These are phyloP conservation scores for Plasmodium gallinaceum DNA, from an alignment of 169 alveolate species.

Conservation along the genomic window DNA sequence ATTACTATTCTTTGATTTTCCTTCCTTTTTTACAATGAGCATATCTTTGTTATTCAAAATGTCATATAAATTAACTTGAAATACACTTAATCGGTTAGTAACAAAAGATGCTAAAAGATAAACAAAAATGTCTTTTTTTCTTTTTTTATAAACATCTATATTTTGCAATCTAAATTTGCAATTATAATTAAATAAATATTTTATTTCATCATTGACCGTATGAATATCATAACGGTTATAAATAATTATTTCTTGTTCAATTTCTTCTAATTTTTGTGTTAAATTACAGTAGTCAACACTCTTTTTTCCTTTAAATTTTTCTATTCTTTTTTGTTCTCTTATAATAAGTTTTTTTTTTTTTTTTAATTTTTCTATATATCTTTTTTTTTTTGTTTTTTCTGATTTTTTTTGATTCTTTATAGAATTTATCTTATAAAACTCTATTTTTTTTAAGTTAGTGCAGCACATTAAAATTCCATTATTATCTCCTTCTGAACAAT, in stretches of 20 bases:
- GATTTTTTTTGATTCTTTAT: slow-evolving; percentile 76
- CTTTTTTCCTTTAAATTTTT: slow-evolving; percentile 61
- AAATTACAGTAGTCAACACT: slow-evolving; percentile 33
- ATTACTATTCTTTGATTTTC: slow-evolving; percentile 23
- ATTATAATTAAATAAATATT: slow-evolving; percentile 56
- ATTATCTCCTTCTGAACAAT: slow-evolving; percentile 57
- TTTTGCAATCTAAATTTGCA: slow-evolving; percentile 60
- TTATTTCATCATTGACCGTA: slow-evolving; percentile 73
- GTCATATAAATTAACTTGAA: slow-evolving; percentile 79
- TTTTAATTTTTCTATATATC: slow-evolving; percentile 66
- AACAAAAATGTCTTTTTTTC: slow-evolving; percentile 37
- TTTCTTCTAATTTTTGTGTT: slow-evolving; percentile 16
- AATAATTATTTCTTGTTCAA: slow-evolving; percentile 33
- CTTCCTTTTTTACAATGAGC: slow-evolving; percentile 56
- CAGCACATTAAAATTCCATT: slow-evolving; percentile 65
- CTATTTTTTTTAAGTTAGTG: slow-evolving; percentile 57
- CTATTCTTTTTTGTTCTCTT: slow-evolving; percentile 43
- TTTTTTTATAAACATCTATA: slow-evolving; percentile 50
- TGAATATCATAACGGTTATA: slow-evolving; percentile 58
- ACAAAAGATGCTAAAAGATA: slow-evolving; percentile 26
- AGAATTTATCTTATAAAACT: slow-evolving; percentile 73
- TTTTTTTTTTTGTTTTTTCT: slow-evolving; percentile 65
- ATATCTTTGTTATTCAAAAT: slow-evolving; percentile 64
- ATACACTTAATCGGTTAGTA: slow-evolving; percentile 75
- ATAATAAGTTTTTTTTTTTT: slow-evolving; percentile 46